Conservation (phyloP, 1,139 yeast species). For the Diutina neorugosa region DNA sequence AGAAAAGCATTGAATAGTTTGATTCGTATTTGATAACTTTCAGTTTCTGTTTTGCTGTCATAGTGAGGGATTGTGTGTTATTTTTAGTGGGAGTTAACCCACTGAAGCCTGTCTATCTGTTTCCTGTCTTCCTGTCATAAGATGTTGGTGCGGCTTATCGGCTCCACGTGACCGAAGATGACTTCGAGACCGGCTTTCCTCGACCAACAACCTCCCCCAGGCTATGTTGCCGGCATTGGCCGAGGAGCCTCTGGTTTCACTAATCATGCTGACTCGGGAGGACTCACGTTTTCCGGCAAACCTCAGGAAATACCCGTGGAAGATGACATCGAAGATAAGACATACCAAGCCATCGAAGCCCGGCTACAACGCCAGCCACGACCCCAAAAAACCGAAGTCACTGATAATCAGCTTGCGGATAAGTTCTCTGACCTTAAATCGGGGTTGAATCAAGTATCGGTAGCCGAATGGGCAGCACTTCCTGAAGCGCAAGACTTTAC, state of each 20-base stretch:
- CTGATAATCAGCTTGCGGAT: slow-evolving; percentile 12
- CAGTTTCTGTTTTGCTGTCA: too few relatives aligned
- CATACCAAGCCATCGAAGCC: slow-evolving; percentile 55
- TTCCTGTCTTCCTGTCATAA: too few relatives aligned
- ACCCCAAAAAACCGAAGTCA: slow-evolving; percentile 9
- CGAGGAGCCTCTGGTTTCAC: slow-evolving; percentile 94
- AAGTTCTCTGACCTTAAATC: slow-evolving; percentile 43
- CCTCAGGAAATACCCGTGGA: slow-evolving; percentile 16
- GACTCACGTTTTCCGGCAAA: slow-evolving; percentile 23
- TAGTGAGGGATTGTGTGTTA: too few relatives aligned
- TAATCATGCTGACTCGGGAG: slow-evolving; percentile 49
- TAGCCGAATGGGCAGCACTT: slow-evolving; percentile 65
- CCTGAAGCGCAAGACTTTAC: slow-evolving; percentile 92
- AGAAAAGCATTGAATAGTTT: too few relatives aligned
- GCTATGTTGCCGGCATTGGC: slow-evolving; percentile 87
- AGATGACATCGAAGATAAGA: slow-evolving; percentile 20
- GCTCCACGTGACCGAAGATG: not conserved
- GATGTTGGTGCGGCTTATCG: not conserved
- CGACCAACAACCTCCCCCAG: slow-evolving; percentile 80
- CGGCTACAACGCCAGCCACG: slow-evolving; percentile 24
- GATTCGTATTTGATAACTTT: too few relatives aligned
- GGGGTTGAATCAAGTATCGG: slow-evolving; percentile 44
- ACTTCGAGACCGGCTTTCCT: slow-evolving; percentile 36
- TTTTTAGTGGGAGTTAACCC: too few relatives aligned
- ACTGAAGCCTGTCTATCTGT: too few relatives aligned